Evolutionary conservation across 2,329 filamentous ascomycete genomes (phyloP).

Genomic region (Diplocarpon rosae): DNA sequence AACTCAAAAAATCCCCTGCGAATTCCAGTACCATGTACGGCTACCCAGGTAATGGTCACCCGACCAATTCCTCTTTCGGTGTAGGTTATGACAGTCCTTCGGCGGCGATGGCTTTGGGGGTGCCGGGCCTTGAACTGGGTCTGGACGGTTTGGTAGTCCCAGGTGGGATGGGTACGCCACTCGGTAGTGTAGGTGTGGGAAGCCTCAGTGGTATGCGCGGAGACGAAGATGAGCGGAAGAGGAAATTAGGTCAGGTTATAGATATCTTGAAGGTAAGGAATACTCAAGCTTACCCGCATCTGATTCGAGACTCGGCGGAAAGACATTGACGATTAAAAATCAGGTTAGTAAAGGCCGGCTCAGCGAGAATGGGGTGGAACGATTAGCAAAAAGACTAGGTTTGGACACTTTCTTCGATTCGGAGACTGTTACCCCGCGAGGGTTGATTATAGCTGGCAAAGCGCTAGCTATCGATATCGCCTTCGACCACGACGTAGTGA

Average conservation of each 20-base stretch:
- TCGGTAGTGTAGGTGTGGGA: constrained; percentile 4
- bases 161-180: constrained; percentile 11
- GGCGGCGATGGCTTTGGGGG: constrained; percentile 48
- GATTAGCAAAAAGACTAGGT: constrained; percentile 56
- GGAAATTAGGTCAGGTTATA: constrained; percentile 30
- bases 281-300: background rate
- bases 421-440: constrained; percentile 38
- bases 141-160: constrained; percentile 21
- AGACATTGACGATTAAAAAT: constrained; percentile 10
- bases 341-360: constrained; percentile 46
- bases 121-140: constrained; percentile 33
- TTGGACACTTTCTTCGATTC: constrained; percentile 52
- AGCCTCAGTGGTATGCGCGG: constrained; percentile 12
- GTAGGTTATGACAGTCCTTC: constrained; percentile 52
- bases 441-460: constrained; percentile 50
- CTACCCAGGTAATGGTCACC: constrained; percentile 27
- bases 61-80: constrained; percentile 29
- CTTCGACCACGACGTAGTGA: constrained; percentile 49
- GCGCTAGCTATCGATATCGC: constrained; percentile 51
- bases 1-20: constrained; percentile 47
- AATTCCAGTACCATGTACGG: constrained; percentile 36
- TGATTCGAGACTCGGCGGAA: background rate
- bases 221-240: constrained; percentile 41
- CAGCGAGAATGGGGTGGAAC: constrained; percentile 64
- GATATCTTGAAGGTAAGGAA: constrained; percentile 24